These are phyloP conservation scores for Anthracocystis panici-leucophaei DNA, from an alignment of 1,284 basidiomycete genomes.

Conservation along the genomic window DNA sequence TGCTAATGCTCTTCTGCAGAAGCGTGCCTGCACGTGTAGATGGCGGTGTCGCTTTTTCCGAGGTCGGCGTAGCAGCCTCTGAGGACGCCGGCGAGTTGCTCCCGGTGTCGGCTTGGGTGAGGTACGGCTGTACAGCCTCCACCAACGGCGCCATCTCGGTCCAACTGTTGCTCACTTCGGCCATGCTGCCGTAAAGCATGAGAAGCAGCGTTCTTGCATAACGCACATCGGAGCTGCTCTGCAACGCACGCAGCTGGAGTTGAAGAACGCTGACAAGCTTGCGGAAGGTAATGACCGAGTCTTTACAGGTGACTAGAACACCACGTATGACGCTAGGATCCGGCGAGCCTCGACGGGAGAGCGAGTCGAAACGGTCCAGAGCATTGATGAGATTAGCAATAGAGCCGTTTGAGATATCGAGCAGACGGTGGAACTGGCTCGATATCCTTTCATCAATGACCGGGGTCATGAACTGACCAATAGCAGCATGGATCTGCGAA, in stretches of 20 bases:
- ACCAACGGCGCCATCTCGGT: constrained; percentile 80
- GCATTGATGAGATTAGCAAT: constrained; percentile 87
- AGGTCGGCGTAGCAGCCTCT: constrained; percentile 1
- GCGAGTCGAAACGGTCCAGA: constrained; percentile 90
- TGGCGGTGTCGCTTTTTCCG: constrained; percentile 25
- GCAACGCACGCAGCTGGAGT: constrained; percentile 80
- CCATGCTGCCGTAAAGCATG: constrained; percentile 88
- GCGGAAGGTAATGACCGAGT: constrained; percentile 85
- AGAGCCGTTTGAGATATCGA: constrained; percentile 78
- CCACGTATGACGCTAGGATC: constrained; percentile 79
- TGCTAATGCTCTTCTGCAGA: constrained; percentile 31
- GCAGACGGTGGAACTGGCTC: constrained; percentile 55
- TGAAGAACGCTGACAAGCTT: constrained; percentile 86
- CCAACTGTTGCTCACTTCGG: constrained; percentile 90
- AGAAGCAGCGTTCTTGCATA: constrained; percentile 89
- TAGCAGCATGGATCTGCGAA: constrained; percentile 88
- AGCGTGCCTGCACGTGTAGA: constrained; percentile 30
- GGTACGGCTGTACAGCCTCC: constrained; percentile 74
- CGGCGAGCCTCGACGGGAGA: constrained; percentile 79
- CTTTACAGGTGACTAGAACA: constrained; percentile 85
- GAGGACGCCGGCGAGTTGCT: constrained; percentile 19
- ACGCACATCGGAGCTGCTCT: constrained; percentile 82
- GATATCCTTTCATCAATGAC: constrained; percentile 84
- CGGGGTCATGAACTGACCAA: constrained; percentile 88
- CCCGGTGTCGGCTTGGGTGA: constrained; percentile 36